phyloP scores from a whole-genome alignment of 2,329 filamentous ascomycete species.

The Aciculosporium take region DNA sequence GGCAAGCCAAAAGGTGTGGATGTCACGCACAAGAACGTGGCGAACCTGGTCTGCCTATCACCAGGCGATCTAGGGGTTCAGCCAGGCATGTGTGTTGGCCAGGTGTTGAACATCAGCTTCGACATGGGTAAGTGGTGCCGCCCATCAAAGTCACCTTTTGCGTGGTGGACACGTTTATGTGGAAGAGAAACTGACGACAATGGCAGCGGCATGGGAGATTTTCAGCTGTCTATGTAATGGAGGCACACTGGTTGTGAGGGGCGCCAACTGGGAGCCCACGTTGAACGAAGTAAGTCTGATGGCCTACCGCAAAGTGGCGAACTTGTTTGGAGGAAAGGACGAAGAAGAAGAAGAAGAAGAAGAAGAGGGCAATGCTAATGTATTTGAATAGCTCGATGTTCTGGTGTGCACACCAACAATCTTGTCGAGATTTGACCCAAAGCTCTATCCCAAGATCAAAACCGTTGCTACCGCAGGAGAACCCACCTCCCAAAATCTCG shows the following conservation, averaged over 20 bases:
- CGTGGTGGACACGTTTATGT: background rate
- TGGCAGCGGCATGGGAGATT: constrained; percentile 44
- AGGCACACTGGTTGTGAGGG: constrained; percentile 38
- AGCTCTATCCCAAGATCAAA: constrained; percentile 35
- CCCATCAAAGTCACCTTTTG: background rate
- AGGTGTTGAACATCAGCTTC: constrained; percentile 43
- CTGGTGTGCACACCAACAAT: constrained; percentile 43
- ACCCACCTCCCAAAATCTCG: constrained; percentile 33
- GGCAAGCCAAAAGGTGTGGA: constrained; percentile 45
- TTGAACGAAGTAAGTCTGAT: constrained; percentile 26
- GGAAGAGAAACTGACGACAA: constrained; percentile 6
- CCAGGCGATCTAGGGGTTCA: constrained; percentile 37
- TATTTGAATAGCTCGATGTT: constrained; percentile 25
- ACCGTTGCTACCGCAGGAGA: constrained; percentile 42
- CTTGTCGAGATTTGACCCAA: constrained; percentile 32
- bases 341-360: too few species aligned
- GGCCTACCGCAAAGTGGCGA: too few species aligned
- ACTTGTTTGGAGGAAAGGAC: too few species aligned
- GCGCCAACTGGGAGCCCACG: constrained; percentile 32
- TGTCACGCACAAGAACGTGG: constrained; percentile 39
- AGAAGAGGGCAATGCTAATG: background rate
- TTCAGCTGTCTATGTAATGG: constrained; percentile 42
- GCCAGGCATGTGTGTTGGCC: constrained; percentile 36
- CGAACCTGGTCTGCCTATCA: constrained; percentile 35
- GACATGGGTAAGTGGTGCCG: constrained; percentile 38